Base-by-base conservation (phyloP, 352 stramenopile species). In the Phytophthora pisi region DNA sequence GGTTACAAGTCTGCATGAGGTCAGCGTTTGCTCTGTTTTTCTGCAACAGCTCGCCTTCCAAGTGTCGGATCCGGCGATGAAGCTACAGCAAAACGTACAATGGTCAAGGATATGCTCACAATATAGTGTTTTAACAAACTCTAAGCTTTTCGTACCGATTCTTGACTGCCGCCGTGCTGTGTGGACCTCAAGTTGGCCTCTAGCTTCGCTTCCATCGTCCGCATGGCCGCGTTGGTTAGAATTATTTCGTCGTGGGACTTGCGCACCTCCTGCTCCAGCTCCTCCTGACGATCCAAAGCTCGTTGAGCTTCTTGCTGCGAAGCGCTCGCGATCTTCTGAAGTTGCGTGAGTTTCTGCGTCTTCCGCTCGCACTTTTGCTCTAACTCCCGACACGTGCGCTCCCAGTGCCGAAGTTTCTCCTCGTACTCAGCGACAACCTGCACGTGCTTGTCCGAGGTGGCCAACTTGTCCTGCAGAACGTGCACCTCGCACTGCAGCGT, bases 171-270 rank as follows among this genome's bases (percentile, higher is more conserved):
- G 1, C 54, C 38, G 2, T 57, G 28, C 18, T 78, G 66, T 3
- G 63, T 56, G 28, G 51, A 45, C 24, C 79, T 66, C 18, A 78
- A 36, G 20, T 47, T 78, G 11, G 61, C 66, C 59, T 90, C 79
- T 11, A 87, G 43, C 49, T 66, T 79, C 4, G 71, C 79, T 46
- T 87, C 77, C 71, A 87, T 77, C 7, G 75, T 72, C 40, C 74
- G 80, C 63, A 87, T 72, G 1, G 64, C 59, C 4, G 65, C 81
- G 13, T 68, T 85, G 50, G 79, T 73, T 45, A 62, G 66, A 34
- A 88, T 88, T n/a, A 86, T 26, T 49, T 84, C 68, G 30, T 87
- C 76, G 31, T 90, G 81, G 3, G 73, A 66, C 3, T 61, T 51
- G 3, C 36, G 18, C 4, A 90, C 18, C 20, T 90, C 81, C 3